These are phyloP conservation scores for Melampsora larici-populina DNA, from an alignment of 1,284 basidiomycete genomes.

Conservation along the genomic window DNA sequence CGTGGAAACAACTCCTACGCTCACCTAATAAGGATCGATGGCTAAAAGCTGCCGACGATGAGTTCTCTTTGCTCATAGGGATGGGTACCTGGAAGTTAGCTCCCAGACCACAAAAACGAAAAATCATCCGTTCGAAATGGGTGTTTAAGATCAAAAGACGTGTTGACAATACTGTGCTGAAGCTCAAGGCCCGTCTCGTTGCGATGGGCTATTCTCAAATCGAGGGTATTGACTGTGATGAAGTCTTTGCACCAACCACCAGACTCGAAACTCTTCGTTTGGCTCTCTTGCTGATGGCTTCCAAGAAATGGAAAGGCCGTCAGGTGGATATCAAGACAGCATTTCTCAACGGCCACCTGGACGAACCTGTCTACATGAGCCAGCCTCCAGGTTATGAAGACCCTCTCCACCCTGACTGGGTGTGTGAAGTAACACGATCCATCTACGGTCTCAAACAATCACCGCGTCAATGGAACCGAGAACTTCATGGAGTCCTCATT, in stretches of 20 bases:
- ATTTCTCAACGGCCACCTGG: slow-evolving; percentile 31
- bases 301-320: too few species aligned
- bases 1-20: too few species aligned
- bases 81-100: background rate
- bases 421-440: too few species aligned
- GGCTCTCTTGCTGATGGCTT: slow-evolving; percentile 10
- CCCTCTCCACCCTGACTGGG: slow-evolving; percentile 21
- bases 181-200: too few species aligned
- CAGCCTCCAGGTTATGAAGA: slow-evolving; percentile 20
- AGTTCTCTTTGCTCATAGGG: background rate
- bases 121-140: slow-evolving; percentile 17
- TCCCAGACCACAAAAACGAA: background rate
- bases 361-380: slow-evolving; percentile 38
- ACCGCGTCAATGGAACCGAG: slow-evolving; percentile 22
- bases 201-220: too few species aligned
- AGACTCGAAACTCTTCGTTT: too few species aligned
- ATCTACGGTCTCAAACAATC: slow-evolving; percentile 43
- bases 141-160: slow-evolving; percentile 18
- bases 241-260: too few species aligned
- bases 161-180: background rate
- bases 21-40: background rate
- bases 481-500: too few species aligned
- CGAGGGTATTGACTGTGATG: too few species aligned
- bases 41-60: too few species aligned
- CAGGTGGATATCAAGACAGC: slow-evolving; percentile 19